phyloP scores from a whole-genome alignment of 2,329 filamentous ascomycete genomes.

The Phaeosphaeria sp. region DNA sequence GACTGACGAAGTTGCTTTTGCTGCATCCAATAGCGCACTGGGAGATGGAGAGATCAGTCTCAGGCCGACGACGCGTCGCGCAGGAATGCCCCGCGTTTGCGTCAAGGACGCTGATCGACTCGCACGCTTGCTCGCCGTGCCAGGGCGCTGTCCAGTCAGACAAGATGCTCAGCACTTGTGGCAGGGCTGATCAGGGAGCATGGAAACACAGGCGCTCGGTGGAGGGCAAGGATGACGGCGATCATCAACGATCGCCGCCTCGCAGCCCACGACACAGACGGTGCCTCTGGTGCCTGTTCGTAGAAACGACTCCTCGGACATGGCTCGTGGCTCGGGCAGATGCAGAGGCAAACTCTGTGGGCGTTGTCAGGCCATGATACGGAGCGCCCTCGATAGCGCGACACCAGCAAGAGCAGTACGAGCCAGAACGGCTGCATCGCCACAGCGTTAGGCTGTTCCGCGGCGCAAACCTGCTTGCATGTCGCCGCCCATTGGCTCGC shows the following conservation, averaged over 20 bases:
- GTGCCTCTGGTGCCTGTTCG: too few species aligned
- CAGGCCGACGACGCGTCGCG: slow-evolving; percentile 10
- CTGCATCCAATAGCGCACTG: neutral
- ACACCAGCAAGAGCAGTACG: slow-evolving; percentile 12
- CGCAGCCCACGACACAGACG: slow-evolving; percentile 8
- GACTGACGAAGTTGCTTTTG: neutral
- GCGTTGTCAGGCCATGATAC: neutral
- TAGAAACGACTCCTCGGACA: neutral
- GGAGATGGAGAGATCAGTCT: slow-evolving; percentile 9
- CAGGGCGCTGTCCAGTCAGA: slow-evolving; percentile 30
- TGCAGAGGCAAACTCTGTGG: neutral
- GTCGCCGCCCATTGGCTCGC: slow-evolving; percentile 21
- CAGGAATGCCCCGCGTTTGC: slow-evolving; percentile 16
- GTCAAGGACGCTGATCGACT: slow-evolving; percentile 28
- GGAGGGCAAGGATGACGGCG: slow-evolving; percentile 39
- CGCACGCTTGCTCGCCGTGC: slow-evolving; percentile 17
- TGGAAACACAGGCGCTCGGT: slow-evolving; percentile 38
- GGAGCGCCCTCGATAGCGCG: slow-evolving; percentile 9
- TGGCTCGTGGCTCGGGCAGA: neutral
- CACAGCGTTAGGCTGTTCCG: slow-evolving; percentile 32
- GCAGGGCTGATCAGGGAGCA: slow-evolving; percentile 45
- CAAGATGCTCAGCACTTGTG: slow-evolving; percentile 25
- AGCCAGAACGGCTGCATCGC: slow-evolving; percentile 22
- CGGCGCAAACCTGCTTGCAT: slow-evolving; percentile 7
- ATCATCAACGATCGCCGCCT: slow-evolving; percentile 33